These are phyloP conservation scores for Forsythia viridissima DNA, from an alignment of 257 asterid genomes.

Conservation along the genomic window DNA sequence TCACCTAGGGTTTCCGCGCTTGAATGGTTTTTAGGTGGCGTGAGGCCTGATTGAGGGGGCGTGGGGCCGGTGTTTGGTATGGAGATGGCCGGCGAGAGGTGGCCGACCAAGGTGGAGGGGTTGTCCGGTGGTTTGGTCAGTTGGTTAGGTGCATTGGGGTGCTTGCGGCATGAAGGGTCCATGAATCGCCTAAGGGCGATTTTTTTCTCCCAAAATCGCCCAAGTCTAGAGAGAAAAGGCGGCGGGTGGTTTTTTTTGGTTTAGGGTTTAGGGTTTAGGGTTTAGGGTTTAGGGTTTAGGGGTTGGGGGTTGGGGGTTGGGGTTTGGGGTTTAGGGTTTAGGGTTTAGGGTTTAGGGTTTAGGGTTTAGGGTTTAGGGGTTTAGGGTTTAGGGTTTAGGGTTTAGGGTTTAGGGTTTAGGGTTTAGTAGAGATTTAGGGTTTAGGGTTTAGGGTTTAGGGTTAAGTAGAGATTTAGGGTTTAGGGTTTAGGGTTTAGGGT, in stretches of 20 bases:
- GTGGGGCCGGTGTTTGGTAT: no score
- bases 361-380: constrained; percentile 22
- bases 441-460: background rate
- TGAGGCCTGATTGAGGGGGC: no score
- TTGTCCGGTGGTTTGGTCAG: no score
- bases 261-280: constrained; percentile 13
- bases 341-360: constrained; percentile 19
- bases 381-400: constrained; percentile 20
- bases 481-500: constrained; percentile 14
- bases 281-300: background rate
- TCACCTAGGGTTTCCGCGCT: no score
- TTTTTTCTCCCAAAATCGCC: no score
- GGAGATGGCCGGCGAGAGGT: no score
- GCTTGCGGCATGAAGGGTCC: no score
- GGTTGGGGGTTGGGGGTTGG: constrained; percentile 30
- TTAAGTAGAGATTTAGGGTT: constrained; percentile 6
- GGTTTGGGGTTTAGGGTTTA: constrained; percentile 19
- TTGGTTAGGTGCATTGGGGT: no score
- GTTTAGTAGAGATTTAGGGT: background rate
- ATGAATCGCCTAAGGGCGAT: no score
- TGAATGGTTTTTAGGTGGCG: no score
- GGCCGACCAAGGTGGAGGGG: no score
- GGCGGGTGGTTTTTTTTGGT: background rate
- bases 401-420: constrained; percentile 26
- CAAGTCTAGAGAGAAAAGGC: no score